Evolutionary conservation across 169 alveolate species (phyloP), one percentile per base, ranked within the genome.

Genomic region (Neospora caninum): DNA sequence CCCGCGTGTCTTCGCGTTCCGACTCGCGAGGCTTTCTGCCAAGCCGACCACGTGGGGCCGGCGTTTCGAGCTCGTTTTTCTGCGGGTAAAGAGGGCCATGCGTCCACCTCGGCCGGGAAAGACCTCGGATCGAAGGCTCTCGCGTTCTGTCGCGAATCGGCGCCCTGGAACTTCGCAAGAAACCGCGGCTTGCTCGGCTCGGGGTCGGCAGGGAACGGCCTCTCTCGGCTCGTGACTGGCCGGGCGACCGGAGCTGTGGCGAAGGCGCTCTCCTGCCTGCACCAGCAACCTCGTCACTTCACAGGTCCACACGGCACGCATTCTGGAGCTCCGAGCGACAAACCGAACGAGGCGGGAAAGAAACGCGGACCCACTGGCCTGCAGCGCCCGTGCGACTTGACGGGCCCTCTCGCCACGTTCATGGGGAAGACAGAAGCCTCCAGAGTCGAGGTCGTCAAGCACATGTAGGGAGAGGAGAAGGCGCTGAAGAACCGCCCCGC

Each of bases 391-490:
- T 92, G 94, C 87, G 89, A 92, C 73, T 43, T 92, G 67, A 88
- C 45, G 58, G 91, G 70, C 43, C 94, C 94, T 0, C 87, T 92
- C 6, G 94, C 94, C 22, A 73, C 86, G 38, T 92, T 92, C 89
- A 92, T 92, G 94, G 94, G 94, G 4, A 49, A 84, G 87, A 13
- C 91, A 4, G 86, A 92, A 53, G 94, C 94, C 10, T 92, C 94
- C 70, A 70, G 94, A 7, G 86, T 92, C 34, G 94, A 92, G 36
- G 91, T 92, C 27, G 82, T 88, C 42, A 92, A 92, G 86, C 64
- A 39, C 67, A 20, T 82, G 89, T 82, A 82, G 36, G 88, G 2
- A 7, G 38, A 69, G 82, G 34, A 13, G 13, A 49, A 49, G 13
- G 22, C 4, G 58, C 58, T 4, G 58, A 49, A 13, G 58, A 49